Evolutionary conservation across 202 grass and related monocot species (phyloP), one percentile per base, ranked within the genome.

Genomic region (Brachypodium distachyon): DNA sequence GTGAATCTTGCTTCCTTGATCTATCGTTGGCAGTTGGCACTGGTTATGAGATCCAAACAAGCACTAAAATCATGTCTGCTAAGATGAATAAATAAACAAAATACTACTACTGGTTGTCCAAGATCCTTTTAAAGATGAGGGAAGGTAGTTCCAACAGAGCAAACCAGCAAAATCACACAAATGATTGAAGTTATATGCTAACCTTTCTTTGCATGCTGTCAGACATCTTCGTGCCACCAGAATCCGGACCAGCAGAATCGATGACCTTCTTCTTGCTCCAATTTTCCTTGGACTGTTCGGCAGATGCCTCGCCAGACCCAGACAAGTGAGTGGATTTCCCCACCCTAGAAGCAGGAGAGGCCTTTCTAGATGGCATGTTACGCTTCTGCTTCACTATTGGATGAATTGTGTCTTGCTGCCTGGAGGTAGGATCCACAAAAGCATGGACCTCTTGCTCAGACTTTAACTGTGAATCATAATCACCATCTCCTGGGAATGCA

Each of bases 181-280:
- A 79, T 6, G 62, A 58, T 10, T 12, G 1, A 42, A 71, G 56
- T 36, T 71, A 27, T 25, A 76, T 41, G 29, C 79, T 7, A 89
- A 99, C 96, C 92, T 99, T 99, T 83, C 96, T 85, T 84, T 99
- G 96, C 59, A 77, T 96, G 76, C 87, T 91, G 62, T 99, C 96
- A 44, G 92, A 91, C 96, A 99, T 99, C 82, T 92, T 99, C 86
- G 60, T 47, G 39, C 76, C 70, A 14, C 76, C 38, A 3, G 61
- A 88, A 40, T 77, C 84, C 26, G 89, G 52, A 13, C 60, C 59
- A 26, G 77, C 31, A 74, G 85, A 80, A 9, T 81, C 87, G 19
- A 67, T 47, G 26, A 52, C 72, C 77, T 92, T 96, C 77, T 92
- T 96, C 77, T 65, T 77, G 56, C 67, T 89, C 88, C 94, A 82